phyloP scores from a whole-genome alignment of 495 filamentous ascomycete genomes.

The Penicillium psychrofluorescens region DNA sequence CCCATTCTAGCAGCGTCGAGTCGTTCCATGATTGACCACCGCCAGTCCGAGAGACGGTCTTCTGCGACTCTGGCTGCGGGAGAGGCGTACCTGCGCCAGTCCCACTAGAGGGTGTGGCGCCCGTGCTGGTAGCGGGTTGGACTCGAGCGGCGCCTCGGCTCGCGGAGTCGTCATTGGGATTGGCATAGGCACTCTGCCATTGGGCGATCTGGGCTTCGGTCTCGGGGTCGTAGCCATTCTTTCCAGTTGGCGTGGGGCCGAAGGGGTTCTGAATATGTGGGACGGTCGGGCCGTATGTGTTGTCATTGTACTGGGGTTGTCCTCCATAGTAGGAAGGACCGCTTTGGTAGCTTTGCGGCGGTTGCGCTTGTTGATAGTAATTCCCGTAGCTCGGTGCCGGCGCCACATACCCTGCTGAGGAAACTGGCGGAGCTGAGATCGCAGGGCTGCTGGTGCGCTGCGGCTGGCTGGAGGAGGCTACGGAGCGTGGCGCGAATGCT shows the following conservation, averaged over 20 bases:
- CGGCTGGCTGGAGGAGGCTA: constrained; percentile 44
- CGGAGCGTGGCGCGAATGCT: constrained; percentile 57
- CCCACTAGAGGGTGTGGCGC: constrained; percentile 21
- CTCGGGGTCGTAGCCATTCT: constrained; percentile 55
- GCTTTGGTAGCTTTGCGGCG: constrained; percentile 34
- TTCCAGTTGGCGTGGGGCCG: constrained; percentile 47
- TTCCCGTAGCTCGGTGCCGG: constrained; percentile 27
- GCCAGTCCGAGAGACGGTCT: constrained; percentile 77
- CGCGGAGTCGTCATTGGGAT: constrained; percentile 21
- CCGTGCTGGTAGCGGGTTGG: not conserved
- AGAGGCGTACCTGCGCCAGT: constrained; percentile 35
- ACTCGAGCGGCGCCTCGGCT: constrained; percentile 13
- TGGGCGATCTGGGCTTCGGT: constrained; percentile 90
- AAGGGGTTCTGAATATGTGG: constrained; percentile 86
- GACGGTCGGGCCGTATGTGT: constrained; percentile 46
- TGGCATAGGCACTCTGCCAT: constrained; percentile 89
- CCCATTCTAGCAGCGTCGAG: constrained; percentile 83
- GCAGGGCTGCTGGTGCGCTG: constrained; percentile 35
- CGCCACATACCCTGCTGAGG: constrained; percentile 31
- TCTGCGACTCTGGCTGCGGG: constrained; percentile 37
- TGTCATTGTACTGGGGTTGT: constrained; percentile 43
- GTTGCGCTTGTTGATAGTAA: constrained; percentile 29
- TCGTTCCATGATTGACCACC: constrained; percentile 91
- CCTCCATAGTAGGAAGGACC: constrained; percentile 42
- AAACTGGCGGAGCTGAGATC: constrained; percentile 35